phyloP scores from a whole-genome alignment of 257 asterid genomes.

The Penstemon eatonii region DNA sequence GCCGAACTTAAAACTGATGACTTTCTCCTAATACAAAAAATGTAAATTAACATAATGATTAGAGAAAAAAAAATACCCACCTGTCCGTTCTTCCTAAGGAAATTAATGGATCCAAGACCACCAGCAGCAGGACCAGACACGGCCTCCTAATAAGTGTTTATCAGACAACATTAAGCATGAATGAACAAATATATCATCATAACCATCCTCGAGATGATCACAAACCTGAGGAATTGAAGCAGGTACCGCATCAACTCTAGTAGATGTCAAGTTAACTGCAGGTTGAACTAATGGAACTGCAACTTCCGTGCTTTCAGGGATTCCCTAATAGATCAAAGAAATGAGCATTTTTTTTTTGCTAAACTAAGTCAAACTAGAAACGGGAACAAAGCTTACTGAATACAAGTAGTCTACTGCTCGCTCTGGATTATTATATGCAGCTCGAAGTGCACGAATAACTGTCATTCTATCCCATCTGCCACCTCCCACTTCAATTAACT shows the following conservation, averaged over 20 bases:
- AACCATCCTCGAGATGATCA: slow-evolving; percentile 23
- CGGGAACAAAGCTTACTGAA: slow-evolving; percentile 48
- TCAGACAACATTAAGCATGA: slow-evolving; percentile 23
- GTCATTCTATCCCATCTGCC: slow-evolving; percentile 30
- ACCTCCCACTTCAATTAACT: slow-evolving; percentile 26
- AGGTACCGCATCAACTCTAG: slow-evolving; percentile 35
- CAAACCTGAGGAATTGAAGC: slow-evolving; percentile 80
- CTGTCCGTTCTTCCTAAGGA: slow-evolving; percentile 81
- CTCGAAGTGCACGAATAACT: slow-evolving; percentile 26
- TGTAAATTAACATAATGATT: neutral
- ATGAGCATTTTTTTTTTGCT: neutral
- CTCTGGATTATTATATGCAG: slow-evolving; percentile 40
- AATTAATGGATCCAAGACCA: slow-evolving; percentile 75
- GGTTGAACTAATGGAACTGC: slow-evolving; percentile 56
- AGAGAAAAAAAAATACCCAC: slow-evolving; percentile 30
- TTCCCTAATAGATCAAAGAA: slow-evolving; percentile 50
- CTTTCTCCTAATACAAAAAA: neutral
- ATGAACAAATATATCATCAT: slow-evolving; percentile 9
- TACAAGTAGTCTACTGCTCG: slow-evolving; percentile 60
- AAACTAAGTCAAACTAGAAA: neutral
- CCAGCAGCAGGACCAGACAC: slow-evolving; percentile 53
- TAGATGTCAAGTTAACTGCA: slow-evolving; percentile 41
- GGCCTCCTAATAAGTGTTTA: slow-evolving; percentile 49
- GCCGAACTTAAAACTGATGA: neutral
- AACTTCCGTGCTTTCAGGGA: slow-evolving; percentile 70